Base-by-base conservation (phyloP, 345 rosid genomes). In the Lumnitzera racemosa region DNA sequence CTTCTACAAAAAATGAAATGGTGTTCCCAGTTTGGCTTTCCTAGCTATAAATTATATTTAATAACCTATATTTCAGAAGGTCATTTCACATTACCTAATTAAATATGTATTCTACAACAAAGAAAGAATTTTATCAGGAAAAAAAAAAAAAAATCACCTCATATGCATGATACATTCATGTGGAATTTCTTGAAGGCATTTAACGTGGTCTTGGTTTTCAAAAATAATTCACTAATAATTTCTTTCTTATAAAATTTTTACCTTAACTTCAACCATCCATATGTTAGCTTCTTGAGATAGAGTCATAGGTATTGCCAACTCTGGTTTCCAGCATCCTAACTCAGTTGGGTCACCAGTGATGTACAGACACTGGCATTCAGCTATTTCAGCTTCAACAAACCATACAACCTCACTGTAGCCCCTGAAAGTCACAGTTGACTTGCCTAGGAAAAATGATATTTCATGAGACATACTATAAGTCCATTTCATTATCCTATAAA, bases 221-320 rank as follows among this genome's bases (percentile, higher is more conserved):
- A 47, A 13, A 46, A 12, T 47, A 49, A 65, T 29, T 31, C 24
- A 50, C 9, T 52, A 20, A 41, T 41, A 48, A 13, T 50, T 29
- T 16, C 20, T 15, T n/a, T 51, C 61, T 10, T 11, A 49, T 49
- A 8, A 62, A 51, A 62, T 51, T 24, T 13, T 63, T 84, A 89
- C 98, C 98, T 80, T 80, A 61, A 85, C 70, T 76, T 85, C 79
- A 75, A 85, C 89, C 76, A 65, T 76, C 98, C 98, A 92, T 61
- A 77, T 59, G 65, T 81, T 87, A 56, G 62, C 61, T 55, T 78
- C 75, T 62, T 66, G 75, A 25, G 84, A 71, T 58, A 84, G 84
- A 72, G 70, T 71, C 96, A 92, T 82, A 27, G 70, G 72, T 61
- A 87, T 58, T 24, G 96, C 98, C 71, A 70, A 72, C 64, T 83